Evolutionary conservation across 805 yeast genomes (phyloP).

Genomic region (Starmerella geochares): DNA sequence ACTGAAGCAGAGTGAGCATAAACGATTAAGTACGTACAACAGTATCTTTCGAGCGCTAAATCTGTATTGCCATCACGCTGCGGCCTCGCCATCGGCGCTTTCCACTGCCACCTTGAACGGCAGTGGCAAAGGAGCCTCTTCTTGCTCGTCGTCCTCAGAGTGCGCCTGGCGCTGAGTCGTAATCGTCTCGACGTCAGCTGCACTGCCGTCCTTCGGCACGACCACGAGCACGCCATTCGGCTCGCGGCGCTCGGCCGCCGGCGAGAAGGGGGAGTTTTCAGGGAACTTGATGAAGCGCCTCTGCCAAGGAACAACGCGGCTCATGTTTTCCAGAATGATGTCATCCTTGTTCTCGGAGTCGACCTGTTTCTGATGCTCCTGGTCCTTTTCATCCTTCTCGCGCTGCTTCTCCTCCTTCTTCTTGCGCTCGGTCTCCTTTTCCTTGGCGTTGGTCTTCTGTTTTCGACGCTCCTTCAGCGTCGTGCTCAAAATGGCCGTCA

Average conservation of each 20-base stretch:
- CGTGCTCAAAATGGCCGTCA: slow-evolving; percentile 88
- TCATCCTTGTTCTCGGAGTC: slow-evolving; percentile 36
- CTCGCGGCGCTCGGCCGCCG: slow-evolving; percentile 51
- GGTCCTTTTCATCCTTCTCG: slow-evolving; percentile 27
- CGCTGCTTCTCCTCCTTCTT: slow-evolving; percentile 28
- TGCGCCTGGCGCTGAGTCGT: slow-evolving; percentile 81
- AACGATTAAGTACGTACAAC: too few species aligned
- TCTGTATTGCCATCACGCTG: not conserved
- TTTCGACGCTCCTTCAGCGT: slow-evolving; percentile 89
- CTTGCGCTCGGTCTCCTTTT: slow-evolving; percentile 23
- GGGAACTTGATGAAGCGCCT: slow-evolving; percentile 73
- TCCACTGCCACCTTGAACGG: slow-evolving; percentile 29
- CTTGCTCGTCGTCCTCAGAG: slow-evolving; percentile 64
- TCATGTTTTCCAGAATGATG: slow-evolving; percentile 63
- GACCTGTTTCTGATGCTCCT: slow-evolving; percentile 27
- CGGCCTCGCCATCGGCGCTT: not conserved
- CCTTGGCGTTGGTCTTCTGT: slow-evolving; percentile 32
- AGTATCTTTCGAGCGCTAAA: too few species aligned
- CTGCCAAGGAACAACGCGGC: slow-evolving; percentile 85
- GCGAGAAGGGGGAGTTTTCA: slow-evolving; percentile 59
- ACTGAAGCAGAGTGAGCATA: too few species aligned
- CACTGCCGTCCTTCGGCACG: slow-evolving; percentile 18
- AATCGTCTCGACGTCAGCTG: slow-evolving; percentile 47
- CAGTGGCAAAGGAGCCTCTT: slow-evolving; percentile 41
- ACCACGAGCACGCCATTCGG: slow-evolving; percentile 32